These are phyloP conservation scores for Aphanomyces astaci DNA, from an alignment of 352 stramenopile genomes.

Conservation along the genomic window DNA sequence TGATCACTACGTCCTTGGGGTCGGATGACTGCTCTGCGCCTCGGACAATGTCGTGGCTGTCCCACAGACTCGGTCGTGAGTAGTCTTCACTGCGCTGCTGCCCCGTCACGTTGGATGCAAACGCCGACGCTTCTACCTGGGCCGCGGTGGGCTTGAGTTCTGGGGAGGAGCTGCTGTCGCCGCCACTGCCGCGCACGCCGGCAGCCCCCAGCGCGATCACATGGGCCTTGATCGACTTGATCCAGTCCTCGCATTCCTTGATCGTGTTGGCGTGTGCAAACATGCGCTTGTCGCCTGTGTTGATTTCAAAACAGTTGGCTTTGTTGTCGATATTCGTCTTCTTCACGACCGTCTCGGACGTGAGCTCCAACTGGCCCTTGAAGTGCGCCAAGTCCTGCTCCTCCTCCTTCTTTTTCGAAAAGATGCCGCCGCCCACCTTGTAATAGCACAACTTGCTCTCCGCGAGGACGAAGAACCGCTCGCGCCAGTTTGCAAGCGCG, in stretches of 20 bases:
- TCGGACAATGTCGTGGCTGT: constrained; percentile 79
- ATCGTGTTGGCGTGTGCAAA: constrained; percentile 75
- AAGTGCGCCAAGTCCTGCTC: constrained; percentile 66
- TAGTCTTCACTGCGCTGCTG: constrained; percentile 51
- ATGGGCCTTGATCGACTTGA: constrained; percentile 74
- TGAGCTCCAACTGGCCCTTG: constrained; percentile 76
- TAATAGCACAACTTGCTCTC: constrained; percentile 83
- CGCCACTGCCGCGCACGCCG: constrained; percentile 37
- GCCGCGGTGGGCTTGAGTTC: constrained; percentile 42
- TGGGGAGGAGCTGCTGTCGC: neutral
- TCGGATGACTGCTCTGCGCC: constrained; percentile 70
- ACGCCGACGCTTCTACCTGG: constrained; percentile 17
- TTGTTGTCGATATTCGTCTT: constrained; percentile 85
- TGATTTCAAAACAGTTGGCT: constrained; percentile 80
- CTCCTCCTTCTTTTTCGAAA: constrained; percentile 71
- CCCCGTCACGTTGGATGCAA: constrained; percentile 25
- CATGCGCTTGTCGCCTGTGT: constrained; percentile 77
- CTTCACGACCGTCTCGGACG: constrained; percentile 62
- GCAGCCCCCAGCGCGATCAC: constrained; percentile 54
- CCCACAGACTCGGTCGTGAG: constrained; percentile 68
- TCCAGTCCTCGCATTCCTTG: constrained; percentile 80
- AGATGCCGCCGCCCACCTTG: constrained; percentile 78
- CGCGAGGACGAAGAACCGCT: constrained; percentile 80
- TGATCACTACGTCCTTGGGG: constrained; percentile 81
- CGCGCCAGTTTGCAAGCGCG: constrained; percentile 82